These are phyloP conservation scores for Mycena polygramma DNA, from an alignment of 768 basidiomycete species.

Conservation along the genomic window DNA sequence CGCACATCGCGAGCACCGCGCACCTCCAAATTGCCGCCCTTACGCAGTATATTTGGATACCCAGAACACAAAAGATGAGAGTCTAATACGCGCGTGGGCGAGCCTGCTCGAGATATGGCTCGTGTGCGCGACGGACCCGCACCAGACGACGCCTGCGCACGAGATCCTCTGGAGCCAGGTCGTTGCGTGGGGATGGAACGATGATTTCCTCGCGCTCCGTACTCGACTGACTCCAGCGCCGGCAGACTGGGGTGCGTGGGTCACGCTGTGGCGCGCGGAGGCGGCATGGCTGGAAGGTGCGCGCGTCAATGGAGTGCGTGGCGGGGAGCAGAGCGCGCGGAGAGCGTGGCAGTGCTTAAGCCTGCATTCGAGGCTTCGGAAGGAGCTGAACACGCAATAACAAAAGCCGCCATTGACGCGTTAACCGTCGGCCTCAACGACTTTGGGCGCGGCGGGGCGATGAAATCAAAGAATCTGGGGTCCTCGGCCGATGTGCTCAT, in stretches of 20 bases:
- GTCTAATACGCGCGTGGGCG: conserved; percentile 61
- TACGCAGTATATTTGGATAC: conserved; percentile 56
- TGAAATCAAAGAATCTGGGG: conserved; percentile 47
- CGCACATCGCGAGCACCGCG: conserved; percentile 77
- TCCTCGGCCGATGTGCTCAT: conserved; percentile 54
- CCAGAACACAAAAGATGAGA: conserved; percentile 39
- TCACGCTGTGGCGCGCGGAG: conserved; percentile 67
- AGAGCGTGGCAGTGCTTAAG: conserved; percentile 52
- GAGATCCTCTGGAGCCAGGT: conserved; percentile 93
- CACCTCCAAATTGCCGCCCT: conserved; percentile 68
- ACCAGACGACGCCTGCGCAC: conserved; percentile 87
- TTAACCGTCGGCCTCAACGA: conserved; percentile 47
- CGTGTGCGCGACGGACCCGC: conserved; percentile 90
- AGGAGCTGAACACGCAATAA: conserved; percentile 52
- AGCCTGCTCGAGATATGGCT: conserved; percentile 79
- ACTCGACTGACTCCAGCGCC: conserved; percentile 48
- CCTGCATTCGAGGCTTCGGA: conserved; percentile 53
- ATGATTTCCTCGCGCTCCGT: conserved; percentile 62
- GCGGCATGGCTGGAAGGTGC: conserved; percentile 85
- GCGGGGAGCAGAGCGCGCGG: conserved; percentile 75
- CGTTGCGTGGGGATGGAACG: conserved; percentile 81
- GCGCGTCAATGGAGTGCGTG: conserved; percentile 75
- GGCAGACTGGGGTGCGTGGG: conserved; percentile 54
- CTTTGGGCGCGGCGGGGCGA: conserved; percentile 33
- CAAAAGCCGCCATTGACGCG: conserved; percentile 50